Evolutionary conservation across 2,329 filamentous ascomycete genomes (phyloP).

Genomic region (Chlorencoelia australis): DNA sequence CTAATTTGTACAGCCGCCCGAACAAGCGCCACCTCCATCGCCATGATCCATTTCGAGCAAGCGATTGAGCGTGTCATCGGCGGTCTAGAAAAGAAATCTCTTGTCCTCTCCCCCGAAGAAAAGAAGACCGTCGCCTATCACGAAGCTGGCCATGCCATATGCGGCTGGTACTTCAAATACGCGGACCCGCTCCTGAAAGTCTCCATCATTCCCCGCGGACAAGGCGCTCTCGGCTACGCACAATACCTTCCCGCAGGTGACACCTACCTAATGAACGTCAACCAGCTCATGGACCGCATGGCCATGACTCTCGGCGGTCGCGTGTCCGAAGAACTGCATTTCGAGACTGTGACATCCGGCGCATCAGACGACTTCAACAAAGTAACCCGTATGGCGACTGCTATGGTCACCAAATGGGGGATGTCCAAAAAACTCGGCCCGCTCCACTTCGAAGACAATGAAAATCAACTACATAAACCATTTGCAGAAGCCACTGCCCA

Average conservation of each 20-base stretch:
- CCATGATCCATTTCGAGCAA: conserved; percentile 89
- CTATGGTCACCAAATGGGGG: conserved; percentile 99
- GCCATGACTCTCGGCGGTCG: conserved; percentile 97
- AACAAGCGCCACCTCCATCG: conserved; percentile 66
- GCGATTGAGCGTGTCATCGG: conserved; percentile 96
- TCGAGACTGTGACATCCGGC: conserved; percentile 89
- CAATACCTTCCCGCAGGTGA: conserved; percentile 91
- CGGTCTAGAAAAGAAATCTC: conserved; percentile 92
- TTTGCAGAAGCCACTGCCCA: conserved; percentile 92
- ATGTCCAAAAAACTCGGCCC: conserved; percentile 95
- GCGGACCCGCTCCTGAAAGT: conserved; percentile 98
- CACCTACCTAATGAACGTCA: conserved; percentile 89
- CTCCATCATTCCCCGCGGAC: conserved; percentile 93
- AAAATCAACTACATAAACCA: conserved; percentile 80
- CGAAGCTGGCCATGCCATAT: conserved; percentile 96
- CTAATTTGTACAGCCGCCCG: conserved; percentile 60
- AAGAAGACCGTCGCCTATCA: conserved; percentile 97
- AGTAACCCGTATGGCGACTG: conserved; percentile 88
- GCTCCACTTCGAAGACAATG: conserved; percentile 78
- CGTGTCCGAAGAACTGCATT: conserved; percentile 92
- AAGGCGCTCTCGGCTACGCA: conserved; percentile 88
- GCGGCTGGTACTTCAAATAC: conserved; percentile 93
- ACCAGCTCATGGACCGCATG: conserved; percentile 98
- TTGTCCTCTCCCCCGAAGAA: conserved; percentile 86
- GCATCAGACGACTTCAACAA: conserved; percentile 98